Evolutionary conservation across 192 early-diverging fungal genomes (phyloP), one percentile per base, ranked within the genome.

Genomic region (Coemansia sp.): DNA sequence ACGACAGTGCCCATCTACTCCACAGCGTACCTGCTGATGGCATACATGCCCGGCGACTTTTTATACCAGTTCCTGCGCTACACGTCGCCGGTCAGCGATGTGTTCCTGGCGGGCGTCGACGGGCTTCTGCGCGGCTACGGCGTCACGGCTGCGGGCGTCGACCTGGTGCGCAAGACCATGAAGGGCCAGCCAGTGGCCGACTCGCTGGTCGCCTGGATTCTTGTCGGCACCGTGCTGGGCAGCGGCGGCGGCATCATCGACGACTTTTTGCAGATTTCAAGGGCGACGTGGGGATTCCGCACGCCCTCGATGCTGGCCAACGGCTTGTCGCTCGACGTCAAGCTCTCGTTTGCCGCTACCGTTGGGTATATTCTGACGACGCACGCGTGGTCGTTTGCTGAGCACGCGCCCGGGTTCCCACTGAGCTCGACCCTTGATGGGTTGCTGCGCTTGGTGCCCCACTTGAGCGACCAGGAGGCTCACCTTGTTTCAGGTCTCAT

Each of bases 201-300:
- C 39, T 85, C 84, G 32, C 73, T 85, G 32, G 71, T 79, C 6
- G 84, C 79, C 20, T 79, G 76, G 84, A 42, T 85, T 11, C 25
- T 77, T 19, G 68, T 82, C 0, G 84, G 84, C 47, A 85, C 84
- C 0, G 68, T 76, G 63, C 54, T 81, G 64, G 84, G 84, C 29
- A 79, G 76, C 63, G 84, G 84, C 42, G 84, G 84, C 47, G 84
- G 84, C 39, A 78, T 85, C 31, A 82, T 85, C 57, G 84, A 85
- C 22, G 84, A 85, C 47, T 64, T 82, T 25, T 35, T 85, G 64
- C 84, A 85, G 68, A 68, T 85, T 24, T 79, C 76, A 15, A 60
- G 63, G 9, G 47, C 59, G 6, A 37, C 51, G 11, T 85, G 84
- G 84, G 45, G 46, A 6, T 47, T 85, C 47, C 84, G 84, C 62